A percentile compares a stretch with the other conserved stretches of the same genome.
Conservation (phyloP, 2,329 filamentous ascomycete genomes). For the Aspergillus vadensis region DNA sequence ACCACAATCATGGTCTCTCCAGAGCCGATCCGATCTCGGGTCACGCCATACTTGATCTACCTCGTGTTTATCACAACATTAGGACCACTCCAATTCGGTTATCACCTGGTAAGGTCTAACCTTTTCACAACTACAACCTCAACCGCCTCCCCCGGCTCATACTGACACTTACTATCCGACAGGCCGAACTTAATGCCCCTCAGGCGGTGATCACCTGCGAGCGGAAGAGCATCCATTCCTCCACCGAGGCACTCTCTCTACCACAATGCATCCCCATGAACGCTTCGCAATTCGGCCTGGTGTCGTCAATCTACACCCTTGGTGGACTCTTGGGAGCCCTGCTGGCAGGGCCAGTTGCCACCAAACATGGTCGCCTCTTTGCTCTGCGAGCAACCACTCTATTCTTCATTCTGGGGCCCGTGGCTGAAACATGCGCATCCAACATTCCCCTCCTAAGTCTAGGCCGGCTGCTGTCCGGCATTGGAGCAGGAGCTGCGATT, state of each 20-base stretch:
- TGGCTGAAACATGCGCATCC: slow-evolving; percentile 71
- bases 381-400: slow-evolving; percentile 76
- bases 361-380: slow-evolving; percentile 71
- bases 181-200: slow-evolving; percentile 94
- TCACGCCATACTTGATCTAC: slow-evolving; percentile 77
- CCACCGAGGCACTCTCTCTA: slow-evolving; percentile 20
- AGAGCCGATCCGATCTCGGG: slow-evolving; percentile 28
- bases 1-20: slow-evolving; percentile 26
- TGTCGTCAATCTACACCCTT: slow-evolving; percentile 88
- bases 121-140: background rate
- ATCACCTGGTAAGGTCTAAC: slow-evolving; percentile 69
- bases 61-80: slow-evolving; percentile 75
- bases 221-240: slow-evolving; percentile 54
- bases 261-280: slow-evolving; percentile 87
- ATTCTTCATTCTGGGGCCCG: slow-evolving; percentile 74
- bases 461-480: slow-evolving; percentile 76
- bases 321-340: slow-evolving; percentile 86
- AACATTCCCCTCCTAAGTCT: slow-evolving; percentile 68
- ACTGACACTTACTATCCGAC: slow-evolving; percentile 17
- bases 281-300: slow-evolving; percentile 75
- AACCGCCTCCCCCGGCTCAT: background rate
- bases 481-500: slow-evolving; percentile 84
- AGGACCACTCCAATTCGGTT: slow-evolving; percentile 91
- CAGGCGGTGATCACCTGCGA: slow-evolving; percentile 91
- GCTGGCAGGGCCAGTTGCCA: slow-evolving; percentile 75